These are phyloP conservation scores for Gossypioides kirkii DNA, from an alignment of 345 rosid species.

Conservation along the genomic window DNA sequence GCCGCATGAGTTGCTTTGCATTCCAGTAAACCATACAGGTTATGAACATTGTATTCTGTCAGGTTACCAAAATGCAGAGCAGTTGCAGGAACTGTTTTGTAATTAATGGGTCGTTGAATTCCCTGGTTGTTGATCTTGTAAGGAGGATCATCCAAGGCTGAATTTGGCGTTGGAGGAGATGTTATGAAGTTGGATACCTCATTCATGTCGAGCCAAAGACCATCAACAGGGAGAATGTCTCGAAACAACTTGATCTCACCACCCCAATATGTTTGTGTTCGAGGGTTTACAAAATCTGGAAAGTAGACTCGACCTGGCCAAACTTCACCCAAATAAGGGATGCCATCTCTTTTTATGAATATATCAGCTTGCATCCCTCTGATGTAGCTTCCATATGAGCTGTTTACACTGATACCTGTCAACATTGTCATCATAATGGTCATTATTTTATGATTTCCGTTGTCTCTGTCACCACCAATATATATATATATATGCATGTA, in stretches of 20 bases:
- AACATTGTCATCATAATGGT: background rate
- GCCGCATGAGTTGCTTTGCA: conserved; percentile 55
- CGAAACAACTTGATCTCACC: conserved; percentile 53
- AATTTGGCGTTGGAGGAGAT: conserved; percentile 31
- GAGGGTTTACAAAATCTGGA: conserved; percentile 66
- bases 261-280: conserved; percentile 39
- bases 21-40: conserved; percentile 62
- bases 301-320: conserved; percentile 72
- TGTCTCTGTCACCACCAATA: no score
- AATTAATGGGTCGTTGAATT: conserved; percentile 26
- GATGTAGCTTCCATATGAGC: conserved; percentile 39
- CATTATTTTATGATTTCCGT: background rate
- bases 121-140: conserved; percentile 64
- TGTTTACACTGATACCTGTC: conserved; percentile 52
- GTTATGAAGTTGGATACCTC: conserved; percentile 61
- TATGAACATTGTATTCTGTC: conserved; percentile 64
- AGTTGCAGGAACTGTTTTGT: conserved; percentile 50
- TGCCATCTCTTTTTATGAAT: conserved; percentile 51
- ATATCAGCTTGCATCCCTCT: conserved; percentile 63
- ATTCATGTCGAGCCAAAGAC: conserved; percentile 83
- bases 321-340: conserved; percentile 56
- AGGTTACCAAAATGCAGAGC: conserved; percentile 47
- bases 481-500: background rate
- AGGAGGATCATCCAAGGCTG: conserved; percentile 58
- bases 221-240: conserved; percentile 49